Evolutionary conservation across 768 basidiomycete species (phyloP).

Genomic region (Boletus patriciae): DNA sequence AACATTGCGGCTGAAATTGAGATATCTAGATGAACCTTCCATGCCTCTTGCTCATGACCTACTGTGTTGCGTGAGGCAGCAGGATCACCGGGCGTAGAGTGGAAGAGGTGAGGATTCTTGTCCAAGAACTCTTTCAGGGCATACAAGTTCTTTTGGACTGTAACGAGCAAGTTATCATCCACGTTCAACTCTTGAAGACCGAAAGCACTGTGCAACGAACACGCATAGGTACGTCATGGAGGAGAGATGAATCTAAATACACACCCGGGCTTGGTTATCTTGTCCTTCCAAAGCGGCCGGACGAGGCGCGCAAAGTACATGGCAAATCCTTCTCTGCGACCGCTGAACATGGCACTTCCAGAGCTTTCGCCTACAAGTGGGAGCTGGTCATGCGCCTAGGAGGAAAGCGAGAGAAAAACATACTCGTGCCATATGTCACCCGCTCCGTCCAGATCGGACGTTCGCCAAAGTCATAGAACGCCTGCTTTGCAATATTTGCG

Average conservation of each 20-base stretch:
- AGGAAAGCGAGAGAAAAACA: constrained; percentile 19
- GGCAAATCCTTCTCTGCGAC: constrained; percentile 84
- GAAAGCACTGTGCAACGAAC: constrained; percentile 34
- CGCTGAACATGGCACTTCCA: constrained; percentile 78
- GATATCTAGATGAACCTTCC: constrained; percentile 58
- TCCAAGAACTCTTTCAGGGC: constrained; percentile 74
- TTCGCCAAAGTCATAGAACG: constrained; percentile 84
- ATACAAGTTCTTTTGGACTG: constrained; percentile 77
- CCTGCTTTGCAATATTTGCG: constrained; percentile 73
- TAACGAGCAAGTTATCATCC: constrained; percentile 59
- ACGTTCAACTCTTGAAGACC: constrained; percentile 60
- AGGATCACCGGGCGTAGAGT: constrained; percentile 72
- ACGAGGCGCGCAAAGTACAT: constrained; percentile 85
- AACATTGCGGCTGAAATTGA: neutral
- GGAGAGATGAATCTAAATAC: constrained; percentile 14
- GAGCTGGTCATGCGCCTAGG: neutral
- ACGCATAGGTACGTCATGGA: neutral
- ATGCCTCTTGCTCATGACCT: constrained; percentile 79
- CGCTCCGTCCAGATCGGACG: constrained; percentile 81
- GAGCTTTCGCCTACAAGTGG: constrained; percentile 55
- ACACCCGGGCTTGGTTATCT: constrained; percentile 66
- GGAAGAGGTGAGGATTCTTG: constrained; percentile 84
- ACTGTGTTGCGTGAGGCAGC: constrained; percentile 53
- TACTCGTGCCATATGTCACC: constrained; percentile 73
- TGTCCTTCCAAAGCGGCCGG: constrained; percentile 84